A percentile compares a stretch with the other conserved stretches of the same genome.
Evolutionary conservation across 345 rosid genomes (phyloP).

Genomic region (Psidium friedrichsthalianum): DNA sequence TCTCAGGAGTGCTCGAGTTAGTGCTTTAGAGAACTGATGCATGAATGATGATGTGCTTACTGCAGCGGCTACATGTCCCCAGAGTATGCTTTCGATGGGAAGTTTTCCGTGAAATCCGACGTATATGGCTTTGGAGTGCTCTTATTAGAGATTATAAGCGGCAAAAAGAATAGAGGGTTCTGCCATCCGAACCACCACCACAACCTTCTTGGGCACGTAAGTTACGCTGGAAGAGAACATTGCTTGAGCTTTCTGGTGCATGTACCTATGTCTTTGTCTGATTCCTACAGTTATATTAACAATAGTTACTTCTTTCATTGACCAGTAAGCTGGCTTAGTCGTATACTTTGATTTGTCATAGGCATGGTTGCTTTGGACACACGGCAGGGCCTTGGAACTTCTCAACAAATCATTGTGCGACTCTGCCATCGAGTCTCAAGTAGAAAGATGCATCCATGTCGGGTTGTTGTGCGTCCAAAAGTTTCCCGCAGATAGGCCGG

Average conservation of each 20-base stretch:
- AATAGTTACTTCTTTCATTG: neutral
- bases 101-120: constrained; percentile 21
- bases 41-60: neutral
- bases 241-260: neutral
- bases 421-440: neutral
- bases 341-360: neutral
- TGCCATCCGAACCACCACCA: constrained; percentile 9
- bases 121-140: constrained; percentile 37
- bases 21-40: neutral
- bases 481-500: constrained; percentile 13
- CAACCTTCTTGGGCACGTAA: constrained; percentile 16
- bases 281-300: neutral
- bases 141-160: constrained; percentile 24
- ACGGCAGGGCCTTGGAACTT: constrained; percentile 1
- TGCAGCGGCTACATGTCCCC: constrained; percentile 8
- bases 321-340: neutral
- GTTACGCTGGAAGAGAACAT: neutral
- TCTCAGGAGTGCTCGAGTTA: neutral
- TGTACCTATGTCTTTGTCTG: neutral
- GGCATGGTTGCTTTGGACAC: constrained; percentile 21
- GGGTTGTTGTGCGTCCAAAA: constrained; percentile 16
- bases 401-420: neutral
- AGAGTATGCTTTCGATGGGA: constrained; percentile 23
- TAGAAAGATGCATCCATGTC: constrained; percentile 9
- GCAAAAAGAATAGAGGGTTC: constrained; percentile 22